These are phyloP conservation scores for Citrus medica DNA, from an alignment of 345 rosid species.

Conservation along the genomic window DNA sequence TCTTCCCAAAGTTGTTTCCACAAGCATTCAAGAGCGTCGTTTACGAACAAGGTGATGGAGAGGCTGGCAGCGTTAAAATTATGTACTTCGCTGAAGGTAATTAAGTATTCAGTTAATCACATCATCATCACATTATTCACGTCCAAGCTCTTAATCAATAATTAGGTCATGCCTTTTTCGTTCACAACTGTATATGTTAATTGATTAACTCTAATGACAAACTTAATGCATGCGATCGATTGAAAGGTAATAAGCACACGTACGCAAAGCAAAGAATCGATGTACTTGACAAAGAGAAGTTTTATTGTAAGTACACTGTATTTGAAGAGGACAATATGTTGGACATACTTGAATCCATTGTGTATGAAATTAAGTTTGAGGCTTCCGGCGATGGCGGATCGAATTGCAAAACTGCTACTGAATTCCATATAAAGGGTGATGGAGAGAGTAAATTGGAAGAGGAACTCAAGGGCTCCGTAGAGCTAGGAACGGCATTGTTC, in stretches of 20 bases:
- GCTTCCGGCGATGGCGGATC: slow-evolving; percentile 3
- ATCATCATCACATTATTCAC: too few relatives aligned
- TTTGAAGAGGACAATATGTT: slow-evolving; percentile 25
- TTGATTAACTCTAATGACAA: too few relatives aligned
- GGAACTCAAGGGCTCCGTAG: slow-evolving; percentile 23
- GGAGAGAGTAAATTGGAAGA: slow-evolving; percentile 12
- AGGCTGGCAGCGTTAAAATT: slow-evolving; percentile 30
- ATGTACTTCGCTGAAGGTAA: slow-evolving; percentile 20
- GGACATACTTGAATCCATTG: slow-evolving; percentile 19
- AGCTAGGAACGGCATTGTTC: slow-evolving; percentile 17
- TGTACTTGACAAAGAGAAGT: slow-evolving; percentile 29
- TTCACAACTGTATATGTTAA: too few relatives aligned
- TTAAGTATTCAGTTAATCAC: too few relatives aligned
- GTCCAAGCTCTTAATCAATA: too few relatives aligned
- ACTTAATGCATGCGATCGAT: too few relatives aligned
- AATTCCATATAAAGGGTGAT: background rate
- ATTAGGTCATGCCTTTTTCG: too few relatives aligned
- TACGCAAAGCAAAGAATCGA: slow-evolving; percentile 35
- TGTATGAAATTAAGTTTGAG: slow-evolving; percentile 17
- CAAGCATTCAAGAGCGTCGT: slow-evolving; percentile 25
- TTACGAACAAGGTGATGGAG: slow-evolving; percentile 39
- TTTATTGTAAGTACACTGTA: slow-evolving; percentile 17
- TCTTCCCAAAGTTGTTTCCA: slow-evolving; percentile 33
- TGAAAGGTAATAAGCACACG: slow-evolving; percentile 21
- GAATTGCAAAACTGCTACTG: background rate